Conservation (phyloP, 768 basidiomycete genomes). For the Lyophyllum decastes region DNA sequence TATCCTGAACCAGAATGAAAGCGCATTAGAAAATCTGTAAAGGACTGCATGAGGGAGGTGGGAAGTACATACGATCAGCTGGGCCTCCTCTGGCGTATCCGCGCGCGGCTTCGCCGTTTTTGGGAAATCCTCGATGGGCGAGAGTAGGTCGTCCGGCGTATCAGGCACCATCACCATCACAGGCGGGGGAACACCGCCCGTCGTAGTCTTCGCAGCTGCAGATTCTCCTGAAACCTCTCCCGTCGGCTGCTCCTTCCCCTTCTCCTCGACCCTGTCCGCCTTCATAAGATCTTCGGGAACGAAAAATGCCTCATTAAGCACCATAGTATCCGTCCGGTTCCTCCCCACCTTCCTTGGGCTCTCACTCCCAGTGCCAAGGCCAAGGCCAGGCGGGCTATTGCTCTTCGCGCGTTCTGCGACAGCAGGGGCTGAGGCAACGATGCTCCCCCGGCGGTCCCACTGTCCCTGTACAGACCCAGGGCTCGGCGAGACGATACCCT, state of each 20-base stretch:
- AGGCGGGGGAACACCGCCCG: not conserved
- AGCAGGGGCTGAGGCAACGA: not conserved
- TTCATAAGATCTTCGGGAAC: constrained; percentile 34
- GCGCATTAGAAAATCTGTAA: not conserved
- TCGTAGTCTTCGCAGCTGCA: not conserved
- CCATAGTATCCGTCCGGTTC: constrained; percentile 74
- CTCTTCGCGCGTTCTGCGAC: constrained; percentile 14
- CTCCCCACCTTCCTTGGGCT: constrained; percentile 52
- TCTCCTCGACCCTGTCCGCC: constrained; percentile 2
- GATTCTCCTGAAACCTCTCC: not conserved
- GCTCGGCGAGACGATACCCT: not conserved
- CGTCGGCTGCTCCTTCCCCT: not conserved
- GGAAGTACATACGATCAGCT: too few relatives aligned
- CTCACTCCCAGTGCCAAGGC: constrained; percentile 27
- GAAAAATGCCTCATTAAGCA: constrained; percentile 48
- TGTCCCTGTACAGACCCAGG: not conserved
- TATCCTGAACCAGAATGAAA: constrained; percentile 1
- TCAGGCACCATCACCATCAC: not conserved
- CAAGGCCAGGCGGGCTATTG: constrained; percentile 24
- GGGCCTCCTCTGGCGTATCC: constrained; percentile 4
- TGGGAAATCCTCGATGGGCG: constrained; percentile 13
- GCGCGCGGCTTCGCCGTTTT: not conserved
- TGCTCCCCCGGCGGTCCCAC: constrained; percentile 4
- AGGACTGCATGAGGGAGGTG: too few relatives aligned
- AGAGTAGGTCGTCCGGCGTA: constrained; percentile 1